Base-by-base conservation (phyloP, 768 basidiomycete genomes). In the Lentinula boryana region DNA sequence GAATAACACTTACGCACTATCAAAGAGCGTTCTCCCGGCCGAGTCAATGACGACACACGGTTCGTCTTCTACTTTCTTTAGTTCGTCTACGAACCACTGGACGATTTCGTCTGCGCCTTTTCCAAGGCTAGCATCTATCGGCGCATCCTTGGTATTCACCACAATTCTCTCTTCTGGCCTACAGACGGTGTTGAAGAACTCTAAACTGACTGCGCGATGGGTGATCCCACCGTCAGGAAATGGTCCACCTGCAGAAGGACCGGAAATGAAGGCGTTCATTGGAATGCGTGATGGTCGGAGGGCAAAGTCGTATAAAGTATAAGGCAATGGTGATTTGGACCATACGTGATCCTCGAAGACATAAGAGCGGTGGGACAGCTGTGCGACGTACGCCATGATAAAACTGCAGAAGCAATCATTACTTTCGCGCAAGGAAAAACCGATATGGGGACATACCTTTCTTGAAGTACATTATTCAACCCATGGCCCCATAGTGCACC, bases 381-480 rank as follows among this genome's bases (percentile, higher is more conserved):
- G 78, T 0, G 83, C 81, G 9, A 84, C 72, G 60, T 78, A 74
- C 0, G 78, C 72, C 62, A 79, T 78, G 77, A 84, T 76, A 2
- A 84, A 69, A n/a, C 81, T 81, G 40, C 36, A 50, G 38, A 23
- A 23, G 3, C 23, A 23, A 3, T 23, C 23, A 23, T 23, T 23
- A 23, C 23, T 23, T 23, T 23, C 23, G 23, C 23, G 23, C 23
- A 23, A 23, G 3, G 23, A 3, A 36, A 44, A 13, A 2, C 15
- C 27, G 16, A 44, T 35, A 51, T 23, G 48, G 16, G 16, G 6
- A 72, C 79, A 23, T 61, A 82, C 80, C 78, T 66, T 68, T 82
- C 81, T 54, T 80, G 79, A 32, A 83, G 66, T 58, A 75, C 75
- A 63, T 83, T 83, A 64, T 82, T 83, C 78, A 80, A 80, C 3